A percentile compares a stretch with the other conserved stretches of the same genome.
Evolutionary conservation across 768 basidiomycete species (phyloP).

Genomic region (Porphyrellus cyaneotinctus): DNA sequence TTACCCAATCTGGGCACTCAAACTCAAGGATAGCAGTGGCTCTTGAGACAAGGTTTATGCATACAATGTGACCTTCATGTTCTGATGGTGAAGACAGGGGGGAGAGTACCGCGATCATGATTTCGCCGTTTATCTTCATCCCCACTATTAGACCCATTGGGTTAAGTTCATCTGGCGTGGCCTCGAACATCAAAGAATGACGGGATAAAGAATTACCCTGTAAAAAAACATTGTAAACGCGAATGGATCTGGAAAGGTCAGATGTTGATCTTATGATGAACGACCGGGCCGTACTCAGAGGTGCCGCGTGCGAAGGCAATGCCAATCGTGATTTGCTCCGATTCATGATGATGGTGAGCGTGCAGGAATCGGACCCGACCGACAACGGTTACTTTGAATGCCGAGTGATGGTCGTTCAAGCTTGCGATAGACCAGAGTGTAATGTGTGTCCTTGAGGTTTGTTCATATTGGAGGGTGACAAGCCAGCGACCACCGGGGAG

Average conservation of each 20-base stretch:
- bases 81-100: not conserved
- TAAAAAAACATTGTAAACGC: constrained; percentile 21
- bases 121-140: constrained; percentile 22
- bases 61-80: constrained; percentile 13
- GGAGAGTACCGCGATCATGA: constrained; percentile 17
- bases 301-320: constrained; percentile 14
- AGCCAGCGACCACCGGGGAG: constrained; percentile 49
- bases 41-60: constrained; percentile 17
- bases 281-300: constrained; percentile 15
- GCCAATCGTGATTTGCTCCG: constrained; percentile 20
- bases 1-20: constrained; percentile 18
- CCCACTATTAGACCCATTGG: constrained; percentile 15
- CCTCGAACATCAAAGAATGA: constrained; percentile 17
- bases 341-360: constrained; percentile 24
- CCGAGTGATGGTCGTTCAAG: constrained; percentile 22
- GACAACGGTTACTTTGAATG: constrained; percentile 27
- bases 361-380: constrained; percentile 35
- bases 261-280: not conserved
- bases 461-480: constrained; percentile 39
- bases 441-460: constrained; percentile 35
- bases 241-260: constrained; percentile 19
- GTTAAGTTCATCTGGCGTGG: constrained; percentile 11
- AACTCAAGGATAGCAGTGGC: constrained; percentile 14
- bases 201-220: not conserved
- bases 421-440: constrained; percentile 43